Percentiles rank a stretch among this genome's conserved stretches.
Evolutionary conservation across 208 protist species (phyloP).

Genomic region (Tritrichomonas musculus): DNA sequence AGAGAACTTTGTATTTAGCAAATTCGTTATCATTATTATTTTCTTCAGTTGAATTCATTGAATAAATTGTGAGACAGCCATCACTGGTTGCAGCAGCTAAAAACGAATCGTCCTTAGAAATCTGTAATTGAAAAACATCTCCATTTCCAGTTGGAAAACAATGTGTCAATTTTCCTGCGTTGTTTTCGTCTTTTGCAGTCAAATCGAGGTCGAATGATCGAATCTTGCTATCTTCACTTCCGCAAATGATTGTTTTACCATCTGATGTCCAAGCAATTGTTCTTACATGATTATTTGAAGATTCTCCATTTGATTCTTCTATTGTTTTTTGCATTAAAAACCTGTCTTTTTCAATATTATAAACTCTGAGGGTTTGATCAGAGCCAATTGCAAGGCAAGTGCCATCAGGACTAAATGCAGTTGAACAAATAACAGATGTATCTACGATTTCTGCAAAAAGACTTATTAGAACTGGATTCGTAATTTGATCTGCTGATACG

Average conservation of each 20-base stretch:
- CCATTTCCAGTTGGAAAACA: neutral
- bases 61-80: neutral
- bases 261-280: neutral
- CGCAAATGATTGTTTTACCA: neutral
- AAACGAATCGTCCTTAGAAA: neutral
- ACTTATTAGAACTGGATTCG: neutral
- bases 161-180: neutral
- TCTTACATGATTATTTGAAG: neutral
- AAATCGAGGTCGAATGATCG: neutral
- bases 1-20: neutral
- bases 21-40: neutral
- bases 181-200: neutral
- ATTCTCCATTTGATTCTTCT: neutral
- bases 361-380: neutral
- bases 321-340: neutral
- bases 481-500: neutral
- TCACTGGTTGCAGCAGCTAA: neutral
- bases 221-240: neutral
- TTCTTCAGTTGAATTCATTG: neutral
- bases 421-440: conserved; percentile 26
- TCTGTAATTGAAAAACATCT: neutral
- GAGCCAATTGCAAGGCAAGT: neutral
- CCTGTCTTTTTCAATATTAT: neutral
- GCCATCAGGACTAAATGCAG: conserved; percentile 1
- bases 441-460: neutral